Evolutionary conservation across 441 rosid species (phyloP).

Genomic region (Eutrema salsugineum): DNA sequence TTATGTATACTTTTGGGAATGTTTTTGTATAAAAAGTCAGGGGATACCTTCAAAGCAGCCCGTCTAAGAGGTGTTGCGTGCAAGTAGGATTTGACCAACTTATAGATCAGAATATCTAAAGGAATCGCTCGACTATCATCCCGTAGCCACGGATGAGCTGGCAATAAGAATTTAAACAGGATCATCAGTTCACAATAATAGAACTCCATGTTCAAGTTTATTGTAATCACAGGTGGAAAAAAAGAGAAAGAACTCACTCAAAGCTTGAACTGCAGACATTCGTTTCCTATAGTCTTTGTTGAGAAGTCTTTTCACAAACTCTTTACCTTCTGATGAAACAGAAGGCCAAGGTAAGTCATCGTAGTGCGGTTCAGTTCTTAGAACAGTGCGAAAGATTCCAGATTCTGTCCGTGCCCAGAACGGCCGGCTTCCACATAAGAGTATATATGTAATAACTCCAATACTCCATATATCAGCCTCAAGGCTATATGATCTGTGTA

Average conservation of each 20-base stretch:
- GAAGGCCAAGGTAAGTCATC: conserved; percentile 94
- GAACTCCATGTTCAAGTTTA: background rate
- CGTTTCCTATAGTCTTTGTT: conserved; percentile 92
- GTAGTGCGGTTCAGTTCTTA: conserved; percentile 82
- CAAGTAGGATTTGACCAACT: conserved; percentile 71
- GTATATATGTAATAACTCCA: conserved; percentile 86
- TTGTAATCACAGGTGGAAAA: background rate
- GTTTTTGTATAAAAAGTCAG: background rate
- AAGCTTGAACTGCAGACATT: conserved; percentile 93
- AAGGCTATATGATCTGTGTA: conserved; percentile 83
- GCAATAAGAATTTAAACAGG: background rate
- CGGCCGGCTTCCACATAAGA: conserved; percentile 94
- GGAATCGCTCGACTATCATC: conserved; percentile 57
- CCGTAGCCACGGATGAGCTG: conserved; percentile 92
- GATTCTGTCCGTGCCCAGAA: conserved; percentile 99
- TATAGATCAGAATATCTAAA: conserved; percentile 71
- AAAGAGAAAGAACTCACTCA: conserved; percentile 51
- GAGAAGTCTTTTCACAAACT: conserved; percentile 86
- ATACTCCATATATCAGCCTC: conserved; percentile 98
- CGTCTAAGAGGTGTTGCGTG: conserved; percentile 82
- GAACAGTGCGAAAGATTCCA: conserved; percentile 91
- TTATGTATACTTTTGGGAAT: background rate
- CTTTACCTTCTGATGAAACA: conserved; percentile 79
- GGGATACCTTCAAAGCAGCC: conserved; percentile 72
- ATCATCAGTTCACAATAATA: background rate